phyloP scores from a whole-genome alignment of 2,329 filamentous ascomycete species.

The Verticillium alfalfae region DNA sequence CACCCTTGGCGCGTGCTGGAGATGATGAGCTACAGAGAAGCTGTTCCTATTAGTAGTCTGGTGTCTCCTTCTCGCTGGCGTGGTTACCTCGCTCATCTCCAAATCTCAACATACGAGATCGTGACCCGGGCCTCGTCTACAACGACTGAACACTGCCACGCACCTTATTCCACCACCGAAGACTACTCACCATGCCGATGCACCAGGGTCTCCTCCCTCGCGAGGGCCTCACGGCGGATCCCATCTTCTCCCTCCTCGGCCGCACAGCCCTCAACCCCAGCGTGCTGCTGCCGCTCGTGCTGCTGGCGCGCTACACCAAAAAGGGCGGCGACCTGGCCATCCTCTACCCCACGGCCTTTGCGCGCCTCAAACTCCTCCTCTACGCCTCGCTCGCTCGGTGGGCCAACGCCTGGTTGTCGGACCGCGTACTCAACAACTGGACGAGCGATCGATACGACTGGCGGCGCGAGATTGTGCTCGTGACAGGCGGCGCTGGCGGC shows the following conservation, averaged over 20 bases:
- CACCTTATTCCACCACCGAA: not conserved
- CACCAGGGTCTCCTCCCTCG: conserved; percentile 48
- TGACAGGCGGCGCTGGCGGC: conserved; percentile 70
- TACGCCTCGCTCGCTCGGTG: conserved; percentile 43
- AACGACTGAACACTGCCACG: not conserved
- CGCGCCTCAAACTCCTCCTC: conserved; percentile 47
- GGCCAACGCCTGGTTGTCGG: conserved; percentile 46
- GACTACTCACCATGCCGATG: conserved; percentile 17
- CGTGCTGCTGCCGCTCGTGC: conserved; percentile 57
- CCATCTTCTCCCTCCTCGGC: conserved; percentile 50
- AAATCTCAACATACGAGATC: not conserved
- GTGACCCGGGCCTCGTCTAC: not conserved
- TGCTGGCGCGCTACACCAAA: conserved; percentile 59
- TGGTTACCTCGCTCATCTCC: not conserved
- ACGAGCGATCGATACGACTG: conserved; percentile 54
- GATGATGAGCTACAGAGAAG: not conserved
- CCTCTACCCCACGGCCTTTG: conserved; percentile 44
- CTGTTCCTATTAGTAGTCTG: not conserved
- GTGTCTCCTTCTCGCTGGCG: not conserved
- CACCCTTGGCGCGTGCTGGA: not conserved
- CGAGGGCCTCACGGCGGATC: conserved; percentile 56
- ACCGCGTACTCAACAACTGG: conserved; percentile 43
- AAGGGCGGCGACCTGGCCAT: conserved; percentile 50
- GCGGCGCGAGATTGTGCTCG: conserved; percentile 63
- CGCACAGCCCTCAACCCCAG: conserved; percentile 59